Base-by-base conservation (phyloP, 2,329 filamentous ascomycete genomes). In the Ophiostoma pallidulum region DNA sequence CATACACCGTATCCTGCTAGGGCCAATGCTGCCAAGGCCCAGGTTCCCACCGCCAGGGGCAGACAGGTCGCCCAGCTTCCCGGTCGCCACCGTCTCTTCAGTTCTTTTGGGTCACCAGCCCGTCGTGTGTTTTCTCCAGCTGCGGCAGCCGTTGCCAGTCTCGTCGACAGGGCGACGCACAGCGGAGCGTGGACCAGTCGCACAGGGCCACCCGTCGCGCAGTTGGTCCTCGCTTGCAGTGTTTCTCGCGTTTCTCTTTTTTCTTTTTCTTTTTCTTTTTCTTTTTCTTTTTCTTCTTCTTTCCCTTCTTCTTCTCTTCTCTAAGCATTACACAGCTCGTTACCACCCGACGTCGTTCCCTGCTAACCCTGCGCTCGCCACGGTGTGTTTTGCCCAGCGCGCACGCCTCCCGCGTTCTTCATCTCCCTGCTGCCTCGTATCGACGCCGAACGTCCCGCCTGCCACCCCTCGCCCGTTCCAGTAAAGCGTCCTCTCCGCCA, bases 341-440 rank as follows among this genome's bases (percentile, higher is more conserved):
- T n/a, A n/a, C n/a, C n/a, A n/a, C n/a, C n/a, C n/a, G n/a, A n/a
- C n/a, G n/a, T n/a, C n/a, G n/a, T n/a, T n/a, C 18, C 36, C 26
- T 41, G 28, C 24, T 37, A 28, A 28, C 19, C 16, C 33, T 48
- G 40, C 43, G 45, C 33, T 31, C 40, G 46, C 46, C 46, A 48
- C 35, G 40, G 39, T 41, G 29, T 10, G 19, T n/a, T 40, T 24
- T n/a, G n/a, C n/a, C n/a, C n/a, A n/a, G n/a, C n/a, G n/a, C n/a
- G n/a, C n/a, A n/a, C n/a, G n/a, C n/a, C n/a, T n/a, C 28, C 14
- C 20, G 9, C 31, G 28, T 48, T 43, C 39, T 41, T 48, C 35
- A 38, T 45, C 35, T 45, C 43, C 19, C 33, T 24, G 43, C 35
- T 24, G 43, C 35, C 35, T 45, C 43, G 43, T 45, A 45, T 45